Base-by-base conservation (phyloP, 441 rosid genomes). In the Capsella rubella region DNA sequence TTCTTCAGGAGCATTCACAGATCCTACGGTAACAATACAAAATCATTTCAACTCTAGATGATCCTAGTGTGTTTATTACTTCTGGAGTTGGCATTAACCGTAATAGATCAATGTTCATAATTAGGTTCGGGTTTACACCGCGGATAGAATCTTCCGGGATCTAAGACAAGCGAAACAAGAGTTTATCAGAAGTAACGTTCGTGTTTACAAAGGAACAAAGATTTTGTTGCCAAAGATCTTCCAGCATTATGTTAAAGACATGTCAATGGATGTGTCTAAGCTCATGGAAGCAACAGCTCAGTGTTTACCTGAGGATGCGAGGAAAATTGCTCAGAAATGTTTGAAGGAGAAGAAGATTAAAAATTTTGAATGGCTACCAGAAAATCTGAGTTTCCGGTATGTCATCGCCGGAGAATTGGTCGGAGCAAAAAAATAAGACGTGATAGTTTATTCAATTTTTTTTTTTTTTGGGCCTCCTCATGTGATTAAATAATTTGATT, bases 111-210 rank as follows among this genome's bases (percentile, higher is more conserved):
- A 57, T 58, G 18, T 65, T 63, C 39, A 1, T 21, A 21, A 21
- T 50, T 69, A 89, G 97, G 92, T 90, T 70, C 87, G 89, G n/a
- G 88, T 89, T 32, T 92, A 89, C 81, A 80, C 84, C 0, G 87
- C 91, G 4, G 81, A 87, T 73, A 82, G 53, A 55, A 82, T 90
- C 52, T 92, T 92, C 63, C 64, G 74, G 51, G 92, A 90, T 61
- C 82, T 93, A 42, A 89, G 84, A 74, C 73, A 69, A 58, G 90
- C 93, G 0, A 87, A 80, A 68, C 82, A 84, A 67, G 95, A 87
- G 74, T 90, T 78, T 79, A 82, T 90, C 25, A 82, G 78, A 82
- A 76, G 82, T 29, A 85, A 80, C 35, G 85, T 85, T 32, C 67
- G 79, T 62, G 80, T 87, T 63, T 80, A 87, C 35, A 86, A 87